Conservation (phyloP, 139 green algal genomes). For the Chlamydomonas asymmetrica region DNA sequence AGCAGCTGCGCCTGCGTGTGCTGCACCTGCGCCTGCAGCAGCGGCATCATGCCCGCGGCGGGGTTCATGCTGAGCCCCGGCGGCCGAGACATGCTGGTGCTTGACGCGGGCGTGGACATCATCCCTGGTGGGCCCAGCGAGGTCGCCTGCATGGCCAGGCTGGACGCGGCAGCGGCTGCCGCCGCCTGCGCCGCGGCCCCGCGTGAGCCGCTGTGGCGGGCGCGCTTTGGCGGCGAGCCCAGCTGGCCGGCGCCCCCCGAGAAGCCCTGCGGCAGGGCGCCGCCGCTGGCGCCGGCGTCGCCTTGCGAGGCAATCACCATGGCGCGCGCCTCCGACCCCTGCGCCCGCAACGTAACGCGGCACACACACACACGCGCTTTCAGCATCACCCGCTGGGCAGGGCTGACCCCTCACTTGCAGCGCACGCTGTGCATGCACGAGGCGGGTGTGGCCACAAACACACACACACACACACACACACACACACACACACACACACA, state of each 20-base stretch:
- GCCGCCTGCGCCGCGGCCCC: conserved; percentile 6
- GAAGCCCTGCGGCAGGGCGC: not conserved
- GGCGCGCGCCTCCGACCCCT: conserved; percentile 40
- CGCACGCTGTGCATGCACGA: not conserved
- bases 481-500: not conserved
- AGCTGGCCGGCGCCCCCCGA: conserved; percentile 6
- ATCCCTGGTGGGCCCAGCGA: too few relatives aligned
- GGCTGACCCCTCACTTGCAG: not conserved
- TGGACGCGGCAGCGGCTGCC: conserved; percentile 10
- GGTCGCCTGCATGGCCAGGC: too few relatives aligned
- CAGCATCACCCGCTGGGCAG: not conserved
- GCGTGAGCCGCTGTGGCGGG: not conserved
- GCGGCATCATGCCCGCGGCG: too few relatives aligned
- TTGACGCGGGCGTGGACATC: too few relatives aligned
- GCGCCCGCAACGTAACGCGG: not conserved
- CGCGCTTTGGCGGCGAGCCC: conserved; percentile 4
- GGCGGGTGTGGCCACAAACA: not conserved
- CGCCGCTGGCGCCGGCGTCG: conserved; percentile 4
- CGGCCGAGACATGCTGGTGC: too few relatives aligned
- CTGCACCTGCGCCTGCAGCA: too few relatives aligned
- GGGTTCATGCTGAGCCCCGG: too few relatives aligned
- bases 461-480: not conserved
- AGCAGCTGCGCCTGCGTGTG: too few relatives aligned
- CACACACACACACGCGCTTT: too few relatives aligned
- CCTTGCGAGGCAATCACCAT: conserved; percentile 15